Evolutionary conservation across 139 green algal species (phyloP).

Genomic region (Ulvella scutata): DNA sequence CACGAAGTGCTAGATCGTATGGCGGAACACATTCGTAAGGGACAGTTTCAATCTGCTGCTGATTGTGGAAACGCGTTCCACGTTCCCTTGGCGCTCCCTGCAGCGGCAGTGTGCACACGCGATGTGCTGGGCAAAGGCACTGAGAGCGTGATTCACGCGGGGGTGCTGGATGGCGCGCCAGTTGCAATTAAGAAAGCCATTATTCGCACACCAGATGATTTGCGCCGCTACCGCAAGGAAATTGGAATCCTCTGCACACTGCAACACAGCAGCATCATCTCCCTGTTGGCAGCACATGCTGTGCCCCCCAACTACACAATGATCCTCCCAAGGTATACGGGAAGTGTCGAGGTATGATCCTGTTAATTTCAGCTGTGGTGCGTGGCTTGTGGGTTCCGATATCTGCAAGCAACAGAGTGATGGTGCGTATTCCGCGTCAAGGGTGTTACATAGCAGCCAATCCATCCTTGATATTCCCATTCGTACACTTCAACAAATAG

Average conservation of each 20-base stretch:
- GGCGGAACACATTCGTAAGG: background rate
- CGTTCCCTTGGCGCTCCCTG: slow-evolving; percentile 12
- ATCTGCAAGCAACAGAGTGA: no score
- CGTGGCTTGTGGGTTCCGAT: no score
- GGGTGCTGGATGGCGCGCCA: background rate
- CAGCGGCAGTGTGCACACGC: background rate
- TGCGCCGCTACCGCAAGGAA: slow-evolving; percentile 53
- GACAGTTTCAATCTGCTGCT: background rate
- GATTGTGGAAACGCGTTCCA: slow-evolving; percentile 8
- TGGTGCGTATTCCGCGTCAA: no score
- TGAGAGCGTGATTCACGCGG: slow-evolving; percentile 25
- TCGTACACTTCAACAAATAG: no score
- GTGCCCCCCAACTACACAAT: slow-evolving; percentile 59
- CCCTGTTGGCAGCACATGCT: slow-evolving; percentile 34
- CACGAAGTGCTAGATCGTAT: background rate
- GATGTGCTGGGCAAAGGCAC: slow-evolving; percentile 12
- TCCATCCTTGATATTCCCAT: no score
- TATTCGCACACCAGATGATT: slow-evolving; percentile 38
- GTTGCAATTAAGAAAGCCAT: slow-evolving; percentile 61
- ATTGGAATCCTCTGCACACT: slow-evolving; percentile 33
- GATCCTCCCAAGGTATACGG: slow-evolving; percentile 36
- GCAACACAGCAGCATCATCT: slow-evolving; percentile 20
- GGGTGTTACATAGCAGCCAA: no score
- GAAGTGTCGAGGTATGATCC: slow-evolving; percentile 16
- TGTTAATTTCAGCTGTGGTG: no score